These are phyloP conservation scores for Populus hybrid DNA, from an alignment of 441 rosid genomes.

Conservation along the genomic window DNA sequence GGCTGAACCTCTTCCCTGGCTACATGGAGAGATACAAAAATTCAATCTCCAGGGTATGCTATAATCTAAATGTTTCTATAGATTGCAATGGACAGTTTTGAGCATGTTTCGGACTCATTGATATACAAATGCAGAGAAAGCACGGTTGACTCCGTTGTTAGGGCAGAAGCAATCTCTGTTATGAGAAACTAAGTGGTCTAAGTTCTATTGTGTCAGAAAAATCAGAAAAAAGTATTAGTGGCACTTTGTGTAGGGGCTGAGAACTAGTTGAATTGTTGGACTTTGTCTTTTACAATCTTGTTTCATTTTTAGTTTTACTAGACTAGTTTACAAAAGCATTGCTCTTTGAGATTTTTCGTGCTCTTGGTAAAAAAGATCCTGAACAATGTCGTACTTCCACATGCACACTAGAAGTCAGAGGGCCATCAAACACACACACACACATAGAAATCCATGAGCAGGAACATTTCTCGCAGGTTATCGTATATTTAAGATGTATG, in stretches of 20 bases:
- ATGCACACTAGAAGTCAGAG: background rate
- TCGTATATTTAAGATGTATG: background rate
- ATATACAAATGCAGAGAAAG: background rate
- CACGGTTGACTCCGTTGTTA: background rate
- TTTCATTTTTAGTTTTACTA: background rate
- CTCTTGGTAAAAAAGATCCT: background rate
- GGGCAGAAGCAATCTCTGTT: background rate
- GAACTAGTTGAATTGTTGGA: background rate
- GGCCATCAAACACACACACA: background rate
- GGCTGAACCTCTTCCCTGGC: constrained; percentile 79
- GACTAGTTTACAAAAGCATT: background rate
- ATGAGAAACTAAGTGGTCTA: background rate
- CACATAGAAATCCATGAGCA: background rate
- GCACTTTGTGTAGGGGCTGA: background rate
- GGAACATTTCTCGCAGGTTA: background rate
- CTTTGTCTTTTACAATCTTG: background rate
- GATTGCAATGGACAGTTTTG: background rate
- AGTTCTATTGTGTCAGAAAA: background rate
- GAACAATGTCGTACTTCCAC: background rate
- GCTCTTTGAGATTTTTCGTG: background rate
- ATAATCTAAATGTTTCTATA: background rate
- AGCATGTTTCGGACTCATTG: background rate
- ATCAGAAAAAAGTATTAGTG: background rate
- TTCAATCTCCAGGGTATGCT: constrained; percentile 65
- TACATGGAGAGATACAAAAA: constrained; percentile 84